Conservation (phyloP, 768 basidiomycete species). For the Rickenella mellea region DNA sequence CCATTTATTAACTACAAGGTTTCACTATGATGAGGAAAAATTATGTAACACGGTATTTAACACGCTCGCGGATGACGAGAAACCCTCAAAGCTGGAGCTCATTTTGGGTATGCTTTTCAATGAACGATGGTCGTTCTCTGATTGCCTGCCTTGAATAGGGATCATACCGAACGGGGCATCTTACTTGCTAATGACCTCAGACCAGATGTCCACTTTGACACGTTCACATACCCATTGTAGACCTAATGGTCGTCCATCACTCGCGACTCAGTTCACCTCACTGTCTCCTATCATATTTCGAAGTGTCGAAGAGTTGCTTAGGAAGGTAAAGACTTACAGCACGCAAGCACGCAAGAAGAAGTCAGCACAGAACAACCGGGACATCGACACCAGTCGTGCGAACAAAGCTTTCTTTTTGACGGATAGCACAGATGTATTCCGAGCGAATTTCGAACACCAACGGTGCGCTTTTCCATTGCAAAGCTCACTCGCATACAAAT, state of each 20-base stretch:
- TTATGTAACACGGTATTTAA: neutral
- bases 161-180: neutral
- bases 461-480: neutral
- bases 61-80: neutral
- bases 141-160: too few species aligned
- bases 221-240: neutral
- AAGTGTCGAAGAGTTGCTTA: neutral
- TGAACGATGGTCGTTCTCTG: too few species aligned
- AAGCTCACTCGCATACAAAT: neutral
- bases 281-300: neutral
- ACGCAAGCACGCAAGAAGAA: neutral
- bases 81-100: neutral
- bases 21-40: neutral
- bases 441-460: neutral
- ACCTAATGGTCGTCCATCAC: neutral
- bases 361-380: neutral
- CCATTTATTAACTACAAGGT: neutral
- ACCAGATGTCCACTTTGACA: neutral
- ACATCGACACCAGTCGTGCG: neutral
- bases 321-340: neutral
- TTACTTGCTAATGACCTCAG: neutral
- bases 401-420: constrained; percentile 1
- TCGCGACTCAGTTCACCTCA: neutral
- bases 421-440: neutral
- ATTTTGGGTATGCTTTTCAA: neutral